A percentile compares a stretch with the other conserved stretches of the same genome.
Conservation (phyloP, 2,329 filamentous ascomycete genomes). For the Chaetomium olivaceum region DNA sequence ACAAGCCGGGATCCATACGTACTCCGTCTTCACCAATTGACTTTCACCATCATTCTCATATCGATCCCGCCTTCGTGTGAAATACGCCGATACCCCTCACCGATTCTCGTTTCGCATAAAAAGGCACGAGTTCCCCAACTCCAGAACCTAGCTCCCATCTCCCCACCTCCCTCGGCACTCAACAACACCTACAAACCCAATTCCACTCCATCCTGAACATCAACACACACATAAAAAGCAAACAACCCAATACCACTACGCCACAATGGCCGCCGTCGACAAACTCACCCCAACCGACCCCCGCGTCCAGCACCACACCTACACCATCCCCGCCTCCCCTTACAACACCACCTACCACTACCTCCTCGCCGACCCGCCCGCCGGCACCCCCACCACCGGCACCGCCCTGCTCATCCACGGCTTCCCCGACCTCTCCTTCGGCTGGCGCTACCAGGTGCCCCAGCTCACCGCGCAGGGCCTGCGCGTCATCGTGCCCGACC, state of each 20-base stretch:
- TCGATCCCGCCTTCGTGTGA: neutral
- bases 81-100: neutral
- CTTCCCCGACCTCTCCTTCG: conserved; percentile 79
- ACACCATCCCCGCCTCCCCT: conserved; percentile 50
- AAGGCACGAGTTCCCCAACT: neutral
- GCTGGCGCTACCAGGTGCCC: conserved; percentile 90
- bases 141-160: neutral
- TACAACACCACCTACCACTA: conserved; percentile 68
- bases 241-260: neutral
- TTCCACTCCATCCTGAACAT: neutral
- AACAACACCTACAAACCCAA: neutral
- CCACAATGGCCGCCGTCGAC: conserved; percentile 40
- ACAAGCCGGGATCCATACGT: no score
- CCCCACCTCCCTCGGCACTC: neutral
- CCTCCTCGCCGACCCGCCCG: conserved; percentile 54
- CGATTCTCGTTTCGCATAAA: neutral
- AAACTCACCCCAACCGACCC: conserved; percentile 67
- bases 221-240: neutral
- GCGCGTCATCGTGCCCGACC: conserved; percentile 79
- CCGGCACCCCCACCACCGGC: conserved; percentile 37
- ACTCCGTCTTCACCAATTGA: neutral
- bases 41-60: neutral
- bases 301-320: conserved; percentile 64
- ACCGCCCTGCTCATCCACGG: conserved; percentile 62
- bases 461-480: conserved; percentile 69